Evolutionary conservation across 768 basidiomycete species (phyloP), one percentile per base, ranked within the genome.

Genomic region (Termitomyces sp.): DNA sequence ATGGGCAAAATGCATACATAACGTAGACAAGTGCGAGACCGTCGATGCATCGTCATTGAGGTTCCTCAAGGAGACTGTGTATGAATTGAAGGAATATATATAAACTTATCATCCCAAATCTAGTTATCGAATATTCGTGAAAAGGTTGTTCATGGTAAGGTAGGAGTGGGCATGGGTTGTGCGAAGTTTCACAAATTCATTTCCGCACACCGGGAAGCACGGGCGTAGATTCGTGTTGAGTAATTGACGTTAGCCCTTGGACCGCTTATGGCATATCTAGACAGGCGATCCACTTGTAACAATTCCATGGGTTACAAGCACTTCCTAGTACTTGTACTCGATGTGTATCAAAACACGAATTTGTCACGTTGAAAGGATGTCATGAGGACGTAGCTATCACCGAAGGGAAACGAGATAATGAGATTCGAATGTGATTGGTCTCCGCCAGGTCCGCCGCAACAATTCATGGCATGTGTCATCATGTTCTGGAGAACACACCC

Each of bases 91-190:
- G 46, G 13, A 30, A 47, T 28, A 28, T 89, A 60, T 65, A 93
- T 85, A 97, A 88, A 68, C 96, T 84, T 75, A 70, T 97, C 94
- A 64, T 96, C 93, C 86, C 92, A 97, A 62, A 98, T 92, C 77
- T 98, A 97, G 75, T 98, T 95, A 74, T 98, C 96, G 32, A 98
- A 78, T 36, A 96, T 97, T 59, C 92, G 87, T 12, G 93, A 92
- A 22, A 77, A 72, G 54, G 72, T 12, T 35, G 13, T 36, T 14
- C 35, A 14, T 14, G 35, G 35, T 2, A 14, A 59, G 43, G 73
- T 62, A 32, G 74, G 69, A 52, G 71, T 68, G 58, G 79, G 74
- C 78, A 80, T 80, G 24, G 24, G 56, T 30, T 1, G n/a, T n/a
- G 8, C 8, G 6, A 6, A 33, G 10, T 8, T 47, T 32, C 28